Evolutionary conservation across 257 asterid species (phyloP).

Genomic region (Plantago elongata): DNA sequence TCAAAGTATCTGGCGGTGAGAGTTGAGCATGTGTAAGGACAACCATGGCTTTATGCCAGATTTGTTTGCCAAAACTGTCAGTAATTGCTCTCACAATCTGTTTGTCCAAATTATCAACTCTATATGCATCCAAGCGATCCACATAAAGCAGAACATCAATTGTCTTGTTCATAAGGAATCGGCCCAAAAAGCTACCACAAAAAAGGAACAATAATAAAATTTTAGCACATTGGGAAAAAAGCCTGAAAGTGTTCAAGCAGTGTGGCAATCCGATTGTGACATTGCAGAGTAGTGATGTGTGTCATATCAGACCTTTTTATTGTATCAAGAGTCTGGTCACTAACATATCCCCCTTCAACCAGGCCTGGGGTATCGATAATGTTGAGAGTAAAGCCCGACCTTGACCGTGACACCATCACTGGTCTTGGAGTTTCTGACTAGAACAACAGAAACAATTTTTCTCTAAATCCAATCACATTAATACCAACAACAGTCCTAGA

Average conservation of each 20-base stretch:
- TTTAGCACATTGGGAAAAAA: background rate
- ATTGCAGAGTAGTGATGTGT: too few species aligned
- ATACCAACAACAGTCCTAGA: background rate
- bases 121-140: constrained; percentile 91
- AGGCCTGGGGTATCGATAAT: constrained; percentile 72
- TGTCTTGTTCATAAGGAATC: constrained; percentile 86
- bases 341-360: constrained; percentile 60
- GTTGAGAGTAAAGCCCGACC: constrained; percentile 81
- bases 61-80: constrained; percentile 57
- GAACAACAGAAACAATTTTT: constrained; percentile 35
- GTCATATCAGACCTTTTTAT: constrained; percentile 41
- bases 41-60: constrained; percentile 74
- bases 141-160: constrained; percentile 92
- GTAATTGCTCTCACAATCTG: constrained; percentile 67
- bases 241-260: too few species aligned
- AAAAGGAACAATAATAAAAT: background rate
- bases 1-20: constrained; percentile 60
- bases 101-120: constrained; percentile 90
- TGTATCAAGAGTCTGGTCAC: constrained; percentile 51
- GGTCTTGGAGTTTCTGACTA: constrained; percentile 96
- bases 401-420: constrained; percentile 83
- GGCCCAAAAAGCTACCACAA: constrained; percentile 38
- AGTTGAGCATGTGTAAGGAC: constrained; percentile 62
- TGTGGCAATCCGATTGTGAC: too few species aligned
- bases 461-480: background rate